Percentiles rank a stretch among this genome's conserved stretches.
Conservation (phyloP, 768 basidiomycete species). For the Dentipellis sp. region DNA sequence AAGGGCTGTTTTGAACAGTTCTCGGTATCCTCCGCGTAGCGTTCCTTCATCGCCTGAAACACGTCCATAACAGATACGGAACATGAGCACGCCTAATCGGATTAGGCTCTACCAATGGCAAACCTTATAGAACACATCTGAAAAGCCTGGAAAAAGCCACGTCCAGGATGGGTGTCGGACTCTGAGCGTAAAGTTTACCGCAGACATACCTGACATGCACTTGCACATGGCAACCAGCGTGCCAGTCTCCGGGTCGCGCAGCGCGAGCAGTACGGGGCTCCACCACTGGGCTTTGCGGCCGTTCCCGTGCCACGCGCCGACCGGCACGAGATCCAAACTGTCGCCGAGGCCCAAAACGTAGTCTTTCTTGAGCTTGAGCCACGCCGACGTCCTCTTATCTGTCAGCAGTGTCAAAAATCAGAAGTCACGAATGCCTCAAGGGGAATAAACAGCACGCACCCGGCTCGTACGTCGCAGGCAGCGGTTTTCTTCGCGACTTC, state of each 20-base stretch:
- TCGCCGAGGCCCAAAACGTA: constrained; percentile 79
- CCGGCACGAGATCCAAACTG: constrained; percentile 59
- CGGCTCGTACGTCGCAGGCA: constrained; percentile 83
- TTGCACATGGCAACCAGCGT: constrained; percentile 76
- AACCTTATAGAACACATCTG: constrained; percentile 75
- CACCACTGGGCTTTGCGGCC: constrained; percentile 89
- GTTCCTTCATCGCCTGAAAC: constrained; percentile 46
- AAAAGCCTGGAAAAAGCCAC: constrained; percentile 49
- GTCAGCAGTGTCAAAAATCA: constrained; percentile 5
- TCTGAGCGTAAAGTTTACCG: background rate
- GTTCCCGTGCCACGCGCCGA: constrained; percentile 85
- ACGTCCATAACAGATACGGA: background rate
- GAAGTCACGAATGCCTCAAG: constrained; percentile 2
- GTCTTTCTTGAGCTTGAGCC: constrained; percentile 92
- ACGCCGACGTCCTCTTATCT: constrained; percentile 79
- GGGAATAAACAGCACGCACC: constrained; percentile 24
- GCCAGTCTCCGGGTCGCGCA: constrained; percentile 57
- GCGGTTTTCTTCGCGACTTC: constrained; percentile 45
- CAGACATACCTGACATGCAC: constrained; percentile 69
- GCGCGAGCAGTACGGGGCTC: constrained; percentile 78
- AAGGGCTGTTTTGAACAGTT: constrained; percentile 41
- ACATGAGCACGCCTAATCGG: background rate
- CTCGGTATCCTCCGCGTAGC: constrained; percentile 53
- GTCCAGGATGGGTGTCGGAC: background rate
- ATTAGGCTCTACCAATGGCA: constrained; percentile 1